phyloP scores from a whole-genome alignment of 345 rosid species.

The Lepidium aucheri region DNA sequence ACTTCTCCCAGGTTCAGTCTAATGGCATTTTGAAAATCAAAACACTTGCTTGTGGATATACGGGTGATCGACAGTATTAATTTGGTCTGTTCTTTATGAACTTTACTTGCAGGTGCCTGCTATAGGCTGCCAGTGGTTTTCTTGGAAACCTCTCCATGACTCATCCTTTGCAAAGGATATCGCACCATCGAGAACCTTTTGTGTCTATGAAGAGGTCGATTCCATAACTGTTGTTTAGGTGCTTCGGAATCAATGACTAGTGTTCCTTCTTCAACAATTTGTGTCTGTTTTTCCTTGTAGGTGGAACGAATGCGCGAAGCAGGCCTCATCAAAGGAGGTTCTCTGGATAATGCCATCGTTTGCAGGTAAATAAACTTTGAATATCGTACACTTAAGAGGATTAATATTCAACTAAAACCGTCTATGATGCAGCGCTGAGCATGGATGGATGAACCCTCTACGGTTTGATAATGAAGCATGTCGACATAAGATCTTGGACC shows the following conservation, averaged over 20 bases:
- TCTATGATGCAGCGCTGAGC: slow-evolving; percentile 35
- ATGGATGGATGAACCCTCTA: slow-evolving; percentile 88
- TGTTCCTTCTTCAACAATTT: background rate
- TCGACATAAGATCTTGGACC: slow-evolving; percentile 85
- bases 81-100: background rate
- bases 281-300: slow-evolving; percentile 30
- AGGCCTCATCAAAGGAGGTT: slow-evolving; percentile 85
- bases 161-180: slow-evolving; percentile 43
- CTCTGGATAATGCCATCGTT: slow-evolving; percentile 73
- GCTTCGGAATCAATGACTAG: background rate
- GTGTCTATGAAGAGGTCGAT: slow-evolving; percentile 73
- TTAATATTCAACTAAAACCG: background rate
- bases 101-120: slow-evolving; percentile 40
- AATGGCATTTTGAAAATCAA: background rate
- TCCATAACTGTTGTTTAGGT: background rate
- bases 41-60: background rate
- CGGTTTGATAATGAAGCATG: slow-evolving; percentile 68
- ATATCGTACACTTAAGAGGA: background rate
- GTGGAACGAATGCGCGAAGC: slow-evolving; percentile 62
- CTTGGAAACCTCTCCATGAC: slow-evolving; percentile 39
- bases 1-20: slow-evolving; percentile 58
- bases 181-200: slow-evolving; percentile 73
- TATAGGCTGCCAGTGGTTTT: slow-evolving; percentile 81
- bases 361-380: slow-evolving; percentile 50
- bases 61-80: background rate